Evolutionary conservation across 2,329 filamentous ascomycete species (phyloP), one percentile per base, ranked within the genome.

Genomic region (Trichoderma sp.): DNA sequence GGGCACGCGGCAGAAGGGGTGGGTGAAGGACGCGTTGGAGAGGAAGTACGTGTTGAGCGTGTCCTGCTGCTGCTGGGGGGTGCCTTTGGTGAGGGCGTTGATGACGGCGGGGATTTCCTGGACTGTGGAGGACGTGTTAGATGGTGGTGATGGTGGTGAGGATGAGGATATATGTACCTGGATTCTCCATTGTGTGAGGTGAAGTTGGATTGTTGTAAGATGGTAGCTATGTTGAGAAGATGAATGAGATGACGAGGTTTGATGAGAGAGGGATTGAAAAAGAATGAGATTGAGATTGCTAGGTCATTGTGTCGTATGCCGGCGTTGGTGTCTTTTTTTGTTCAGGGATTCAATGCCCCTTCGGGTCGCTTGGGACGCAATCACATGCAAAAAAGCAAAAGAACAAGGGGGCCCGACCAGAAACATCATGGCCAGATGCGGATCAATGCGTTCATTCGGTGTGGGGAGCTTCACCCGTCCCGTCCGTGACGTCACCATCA

Each of bases 1-100:
- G 0, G 85, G 84, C 1, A 92, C 90, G 14, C 87, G 85, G 72
- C 90, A 93, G 74, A 94, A 89, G 0, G 92, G 92, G 70, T 96
- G 92, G 3, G 85, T 83, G 73, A 96, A 95, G 34, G 86, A 84
- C 9, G 91, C 90, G 71, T 89, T 80, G 10, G 83, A 83, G 0
- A 88, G 85, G 76, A 93, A 96, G 78, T 91, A 93, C n/a, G 79
- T 81, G 65, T 90, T 81, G 26, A 96, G 80, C 0, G 89, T 81
- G 3, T 82, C 78, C 63, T 82, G 78, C 75, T 96, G 92, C 41
- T 89, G 78, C 1, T 84, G 80, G 0, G 89, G 88, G 0, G 83
- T 82, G 52, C 89, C 88, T 73, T 90, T 86, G 47, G 86, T 88
- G 65, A 96, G 84, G 43, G 83, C 79, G 66, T 83, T 83, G 75